Base-by-base conservation (phyloP, 345 rosid species). In the Hibiscus syriacus region DNA sequence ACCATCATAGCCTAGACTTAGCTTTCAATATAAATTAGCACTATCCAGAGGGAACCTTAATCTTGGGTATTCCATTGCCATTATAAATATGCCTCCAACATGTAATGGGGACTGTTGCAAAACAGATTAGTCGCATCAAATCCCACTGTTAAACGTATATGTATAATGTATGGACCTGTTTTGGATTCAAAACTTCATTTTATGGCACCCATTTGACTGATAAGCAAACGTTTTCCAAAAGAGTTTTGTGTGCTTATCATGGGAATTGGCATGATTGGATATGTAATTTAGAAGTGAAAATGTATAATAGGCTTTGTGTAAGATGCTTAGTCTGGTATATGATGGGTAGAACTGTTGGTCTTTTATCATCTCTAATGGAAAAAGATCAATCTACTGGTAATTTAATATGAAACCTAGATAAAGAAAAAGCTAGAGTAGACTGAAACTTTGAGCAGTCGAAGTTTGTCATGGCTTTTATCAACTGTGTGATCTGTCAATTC, bases 21-120 rank as follows among this genome's bases (percentile, higher is more conserved):
- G 46, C 46, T 41, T 41, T 11, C 13, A 41, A 41, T 41, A 46
- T 7, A 14, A 46, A 16, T 16, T 30, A 38, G 38, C 6, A 26
- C 34, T 39, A 17, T 70, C 19, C 17, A 58, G 67, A 20, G 68
- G 75, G 76, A 55, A 38, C 76, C 72, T 65, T 25, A 43, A 32
- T 17, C 50, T 43, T 60, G 64, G 46, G 58, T 20, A 53, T 52
- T 49, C n/a, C 55, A 49, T 48, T 57, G 52, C 45, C 67, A 43
- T 36, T 38, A 53, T 79, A 30, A 30, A 56, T 52, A n/a, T n/a
- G n/a, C 81, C 82, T 74, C 81, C 53, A 11, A 16, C 3, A 2
- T 11, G 12, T 1, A 41, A 41, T 41, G 3, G n/a, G 4, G 46
- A 36, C 39, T 41, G 46, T 4, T 11, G 46, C 5, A 11, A 41